Evolutionary conservation across 176 grass and related monocot genomes (phyloP).

Genomic region (Juncus inflexus): DNA sequence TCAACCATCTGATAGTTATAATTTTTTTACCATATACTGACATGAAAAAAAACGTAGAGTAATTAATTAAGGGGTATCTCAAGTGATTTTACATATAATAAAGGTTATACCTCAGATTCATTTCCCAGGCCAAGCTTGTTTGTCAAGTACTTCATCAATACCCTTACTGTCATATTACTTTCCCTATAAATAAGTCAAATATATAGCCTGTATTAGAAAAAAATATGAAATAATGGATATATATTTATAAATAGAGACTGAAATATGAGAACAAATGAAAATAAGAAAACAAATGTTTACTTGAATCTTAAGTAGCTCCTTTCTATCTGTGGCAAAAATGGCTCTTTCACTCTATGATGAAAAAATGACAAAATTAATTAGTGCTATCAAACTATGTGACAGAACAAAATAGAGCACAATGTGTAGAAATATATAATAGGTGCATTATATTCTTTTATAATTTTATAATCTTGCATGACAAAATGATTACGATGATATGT

Average conservation of each 20-base stretch:
- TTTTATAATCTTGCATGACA: not conserved
- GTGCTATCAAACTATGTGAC: not conserved
- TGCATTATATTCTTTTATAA: not conserved
- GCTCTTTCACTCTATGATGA: conserved; percentile 56
- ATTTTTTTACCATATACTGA: no score
- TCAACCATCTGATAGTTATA: no score
- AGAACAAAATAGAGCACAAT: not conserved
- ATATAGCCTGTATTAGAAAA: not conserved
- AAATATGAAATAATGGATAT: not conserved
- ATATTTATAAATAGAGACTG: not conserved
- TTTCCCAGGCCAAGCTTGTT: conserved; percentile 59
- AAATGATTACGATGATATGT: not conserved
- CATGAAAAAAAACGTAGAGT: no score
- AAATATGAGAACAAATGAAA: not conserved
- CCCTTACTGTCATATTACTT: conserved; percentile 55
- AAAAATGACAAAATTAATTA: not conserved
- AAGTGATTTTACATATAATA: no score
- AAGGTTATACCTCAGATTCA: conserved; percentile 45
- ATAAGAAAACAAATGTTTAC: conserved; percentile 32
- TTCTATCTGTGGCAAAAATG: conserved; percentile 85
- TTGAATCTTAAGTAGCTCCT: conserved; percentile 97
- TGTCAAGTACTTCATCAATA: conserved; percentile 74
- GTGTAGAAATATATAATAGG: not conserved
- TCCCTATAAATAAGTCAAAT: conserved; percentile 53
- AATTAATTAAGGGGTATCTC: no score